phyloP scores from a whole-genome alignment of 306 rosid genomes.

The Pyrus betulifolia region DNA sequence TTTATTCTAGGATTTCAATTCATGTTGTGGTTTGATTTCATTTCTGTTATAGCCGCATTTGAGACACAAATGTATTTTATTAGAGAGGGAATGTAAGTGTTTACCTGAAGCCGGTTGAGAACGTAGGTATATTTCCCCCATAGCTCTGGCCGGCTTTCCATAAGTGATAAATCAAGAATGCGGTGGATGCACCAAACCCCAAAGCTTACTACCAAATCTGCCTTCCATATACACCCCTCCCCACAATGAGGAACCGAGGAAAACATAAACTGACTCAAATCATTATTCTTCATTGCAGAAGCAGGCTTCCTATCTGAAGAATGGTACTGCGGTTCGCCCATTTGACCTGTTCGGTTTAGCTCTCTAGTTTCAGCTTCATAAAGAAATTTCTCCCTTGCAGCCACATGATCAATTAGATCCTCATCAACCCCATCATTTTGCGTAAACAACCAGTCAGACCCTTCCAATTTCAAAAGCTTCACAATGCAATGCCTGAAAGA shows the following conservation, averaged over 20 bases:
- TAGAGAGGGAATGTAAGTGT: background rate
- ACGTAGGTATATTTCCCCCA: constrained; percentile 97
- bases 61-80: background rate
- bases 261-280: constrained; percentile 30
- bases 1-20: background rate
- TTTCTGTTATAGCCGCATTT: background rate
- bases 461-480: constrained; percentile 78
- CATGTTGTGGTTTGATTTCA: background rate
- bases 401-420: constrained; percentile 83
- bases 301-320: constrained; percentile 46
- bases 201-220: constrained; percentile 74
- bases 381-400: constrained; percentile 74
- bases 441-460: constrained; percentile 84
- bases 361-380: constrained; percentile 74
- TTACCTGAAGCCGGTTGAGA: constrained; percentile 96
- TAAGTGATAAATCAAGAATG: constrained; percentile 71
- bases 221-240: constrained; percentile 85
- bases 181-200: constrained; percentile 99
- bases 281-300: constrained; percentile 40
- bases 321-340: constrained; percentile 41
- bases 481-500: constrained; percentile 73
- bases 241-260: constrained; percentile 80
- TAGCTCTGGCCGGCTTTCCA: constrained; percentile 99
- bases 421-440: constrained; percentile 91
- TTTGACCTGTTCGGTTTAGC: constrained; percentile 29